Base-by-base conservation (phyloP, 2,329 filamentous ascomycete genomes). In the Aspergillus brunneoviolaceus region DNA sequence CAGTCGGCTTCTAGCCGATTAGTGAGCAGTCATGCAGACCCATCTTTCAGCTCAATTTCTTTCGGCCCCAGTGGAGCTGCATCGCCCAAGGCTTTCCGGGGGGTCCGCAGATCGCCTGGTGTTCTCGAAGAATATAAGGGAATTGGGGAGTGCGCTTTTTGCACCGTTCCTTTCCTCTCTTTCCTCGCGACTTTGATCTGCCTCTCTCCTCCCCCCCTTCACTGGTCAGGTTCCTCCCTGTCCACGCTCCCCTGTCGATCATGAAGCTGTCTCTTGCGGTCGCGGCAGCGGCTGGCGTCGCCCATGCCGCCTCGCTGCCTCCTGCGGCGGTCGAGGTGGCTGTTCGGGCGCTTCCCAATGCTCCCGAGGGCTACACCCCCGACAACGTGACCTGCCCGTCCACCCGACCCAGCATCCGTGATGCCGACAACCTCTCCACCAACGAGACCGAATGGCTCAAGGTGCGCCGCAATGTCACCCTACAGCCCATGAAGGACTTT, bases 401-500 rank as follows among this genome's bases (percentile, higher is more conserved):
- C 6, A 80, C 80, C n/a, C 83, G 85, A 49, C 92, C 93, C 1
- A 82, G 80, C 1, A 85, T 96, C 57, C 87, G 92, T 66, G 74
- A 74, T 39, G 90, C 89, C 50, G 75, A 76, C 27, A 69, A 71
- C 0, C 77, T 96, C 10, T 94, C 91, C 3, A 67, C 80, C 16
- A 81, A 88, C 58, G 94, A 97, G 78, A 82, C 81, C 45, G 78
- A 83, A 71, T 97, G 93, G 92, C 81, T 96, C 14, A 72, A 85
- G 54, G 81, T 81, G 61, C 85, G 94, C 60, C 85, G 92, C 63
- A 85, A 86, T 62, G 88, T 88, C 64, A 96, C 92, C 0, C 78
- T 93, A 19, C 76, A 85, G 10, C 87, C 91, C n/a, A 88, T 97
- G 84, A 85, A 82, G 58, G 82, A 89, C 25, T 86, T 96, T 63